Percentiles rank a stretch among this genome's conserved stretches.
These are phyloP conservation scores for Chrysosporium keratinophilum DNA, from an alignment of 2,329 filamentous ascomycete species.

Conservation along the genomic window DNA sequence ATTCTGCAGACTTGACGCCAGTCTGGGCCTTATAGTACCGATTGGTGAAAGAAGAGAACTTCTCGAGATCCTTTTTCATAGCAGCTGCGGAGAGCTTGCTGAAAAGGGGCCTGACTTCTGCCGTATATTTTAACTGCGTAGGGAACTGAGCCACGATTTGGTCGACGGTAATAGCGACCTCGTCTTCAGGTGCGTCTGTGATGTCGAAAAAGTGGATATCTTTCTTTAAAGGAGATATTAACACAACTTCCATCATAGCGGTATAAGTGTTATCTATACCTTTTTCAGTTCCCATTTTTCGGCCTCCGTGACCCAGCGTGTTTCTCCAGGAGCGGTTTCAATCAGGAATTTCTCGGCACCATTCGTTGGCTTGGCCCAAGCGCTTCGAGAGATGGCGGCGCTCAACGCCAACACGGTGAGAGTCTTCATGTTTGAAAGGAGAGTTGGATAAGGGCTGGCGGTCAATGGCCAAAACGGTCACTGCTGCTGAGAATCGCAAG, in stretches of 20 bases:
- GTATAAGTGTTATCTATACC: not conserved
- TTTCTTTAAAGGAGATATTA: constrained; percentile 3
- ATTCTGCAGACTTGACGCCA: constrained; percentile 9
- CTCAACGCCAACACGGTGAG: constrained; percentile 5
- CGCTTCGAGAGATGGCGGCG: not conserved
- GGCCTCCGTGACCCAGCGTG: constrained; percentile 10
- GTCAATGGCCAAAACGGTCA: not conserved
- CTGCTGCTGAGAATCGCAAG: not conserved
- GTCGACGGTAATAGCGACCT: not conserved
- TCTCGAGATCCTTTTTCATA: constrained; percentile 5
- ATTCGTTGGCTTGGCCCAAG: not conserved
- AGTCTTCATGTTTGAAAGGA: constrained; percentile 4
- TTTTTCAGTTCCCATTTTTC: constrained; percentile 9
- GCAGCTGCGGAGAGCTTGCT: not conserved
- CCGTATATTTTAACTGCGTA: not conserved
- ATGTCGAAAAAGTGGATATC: constrained; percentile 11
- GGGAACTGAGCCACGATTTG: constrained; percentile 6
- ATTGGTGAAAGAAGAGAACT: constrained; percentile 10
- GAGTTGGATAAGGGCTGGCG: not conserved
- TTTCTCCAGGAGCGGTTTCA: constrained; percentile 10
- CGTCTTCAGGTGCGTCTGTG: not conserved
- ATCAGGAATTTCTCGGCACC: constrained; percentile 9
- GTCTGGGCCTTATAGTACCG: constrained; percentile 8
- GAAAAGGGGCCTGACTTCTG: constrained; percentile 2
- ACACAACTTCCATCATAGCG: not conserved